Conservation (phyloP, 108 stramenopile species). For the Schizochytrium sp. region DNA sequence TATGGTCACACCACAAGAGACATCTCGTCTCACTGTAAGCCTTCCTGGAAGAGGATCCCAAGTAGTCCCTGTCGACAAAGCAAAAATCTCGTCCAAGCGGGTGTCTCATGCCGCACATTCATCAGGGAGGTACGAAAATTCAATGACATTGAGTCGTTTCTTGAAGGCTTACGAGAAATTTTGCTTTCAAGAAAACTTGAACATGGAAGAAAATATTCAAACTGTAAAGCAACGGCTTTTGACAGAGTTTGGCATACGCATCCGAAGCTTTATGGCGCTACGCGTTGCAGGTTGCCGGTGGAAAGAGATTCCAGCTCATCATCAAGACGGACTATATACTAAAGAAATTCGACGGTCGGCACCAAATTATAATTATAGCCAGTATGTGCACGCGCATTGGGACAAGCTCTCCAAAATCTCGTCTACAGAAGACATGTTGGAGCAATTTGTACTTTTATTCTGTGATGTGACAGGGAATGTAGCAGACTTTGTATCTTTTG, state of each 20-base stretch:
- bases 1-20: too few species aligned
- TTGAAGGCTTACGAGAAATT: conserved; percentile 8
- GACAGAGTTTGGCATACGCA: conserved; percentile 36
- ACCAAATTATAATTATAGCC: neutral
- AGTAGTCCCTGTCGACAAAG: too few species aligned
- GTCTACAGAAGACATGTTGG: neutral
- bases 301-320: neutral
- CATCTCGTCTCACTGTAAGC: too few species aligned
- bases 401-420: neutral
- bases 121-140: neutral
- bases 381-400: neutral
- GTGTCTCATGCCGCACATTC: neutral
- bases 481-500: conserved; percentile 46
- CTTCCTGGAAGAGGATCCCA: too few species aligned
- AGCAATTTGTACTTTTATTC: neutral
- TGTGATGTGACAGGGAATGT: conserved; percentile 16
- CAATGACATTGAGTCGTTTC: conserved; percentile 6
- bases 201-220: neutral
- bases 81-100: too few species aligned
- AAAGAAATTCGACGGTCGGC: neutral
- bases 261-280: neutral
- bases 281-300: conserved; percentile 16
- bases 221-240: conserved; percentile 20
- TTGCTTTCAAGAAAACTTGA: conserved; percentile 13
- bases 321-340: neutral